phyloP scores from a whole-genome alignment of 257 asterid species.

The Thymus quinquecostatus region DNA sequence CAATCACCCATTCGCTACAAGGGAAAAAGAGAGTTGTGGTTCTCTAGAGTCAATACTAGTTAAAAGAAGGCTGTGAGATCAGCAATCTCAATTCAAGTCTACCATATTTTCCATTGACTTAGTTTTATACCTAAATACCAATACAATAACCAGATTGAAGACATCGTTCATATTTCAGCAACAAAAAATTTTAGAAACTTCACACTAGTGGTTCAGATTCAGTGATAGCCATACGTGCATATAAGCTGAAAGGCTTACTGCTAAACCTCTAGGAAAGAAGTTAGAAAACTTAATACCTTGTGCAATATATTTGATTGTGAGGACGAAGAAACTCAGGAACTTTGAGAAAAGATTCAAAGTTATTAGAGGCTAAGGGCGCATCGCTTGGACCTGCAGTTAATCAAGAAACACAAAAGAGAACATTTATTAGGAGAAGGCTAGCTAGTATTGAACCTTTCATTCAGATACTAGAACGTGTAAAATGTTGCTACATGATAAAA shows the following conservation, averaged over 20 bases:
- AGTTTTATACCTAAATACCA: not conserved
- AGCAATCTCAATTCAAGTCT: conserved; percentile 8
- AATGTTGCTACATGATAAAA: conserved; percentile 6
- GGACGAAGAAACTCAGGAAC: conserved; percentile 95
- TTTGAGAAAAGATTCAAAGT: conserved; percentile 93
- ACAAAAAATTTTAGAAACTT: conserved; percentile 15
- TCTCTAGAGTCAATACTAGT: conserved; percentile 5
- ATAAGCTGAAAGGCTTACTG: not conserved
- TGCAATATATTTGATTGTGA: conserved; percentile 92
- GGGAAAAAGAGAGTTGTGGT: conserved; percentile 4
- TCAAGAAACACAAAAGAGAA: conserved; percentile 29
- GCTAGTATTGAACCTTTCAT: conserved; percentile 20
- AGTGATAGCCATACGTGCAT: conserved; percentile 4
- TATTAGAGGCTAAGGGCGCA: conserved; percentile 89
- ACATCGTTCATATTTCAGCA: conserved; percentile 14
- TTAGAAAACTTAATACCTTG: conserved; percentile 58
- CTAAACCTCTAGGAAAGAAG: conserved; percentile 21
- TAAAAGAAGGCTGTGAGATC: not conserved
- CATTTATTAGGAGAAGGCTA: conserved; percentile 14
- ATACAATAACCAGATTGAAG: not conserved
- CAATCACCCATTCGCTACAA: conserved; percentile 98
- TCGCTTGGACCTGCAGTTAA: conserved; percentile 85
- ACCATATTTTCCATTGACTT: conserved; percentile 5
- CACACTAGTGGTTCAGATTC: conserved; percentile 21
- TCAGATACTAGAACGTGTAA: conserved; percentile 21